phyloP scores from a whole-genome alignment of 1,139 yeast species.

The Suhomyces kunorum region DNA sequence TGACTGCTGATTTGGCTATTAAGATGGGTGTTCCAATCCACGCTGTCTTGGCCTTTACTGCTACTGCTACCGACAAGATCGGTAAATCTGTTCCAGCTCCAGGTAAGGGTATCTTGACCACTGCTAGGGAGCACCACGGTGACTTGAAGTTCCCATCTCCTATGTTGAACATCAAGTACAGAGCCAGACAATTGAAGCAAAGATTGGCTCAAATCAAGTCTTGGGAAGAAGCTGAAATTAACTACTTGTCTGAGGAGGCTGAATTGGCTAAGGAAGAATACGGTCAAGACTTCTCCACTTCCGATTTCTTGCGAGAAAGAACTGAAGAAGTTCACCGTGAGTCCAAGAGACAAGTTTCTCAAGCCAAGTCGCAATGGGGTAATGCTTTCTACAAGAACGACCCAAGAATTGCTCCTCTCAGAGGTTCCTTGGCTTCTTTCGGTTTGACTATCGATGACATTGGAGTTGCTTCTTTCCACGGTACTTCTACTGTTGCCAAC shows the following conservation, averaged over 20 bases:
- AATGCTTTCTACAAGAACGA: conserved; percentile 89
- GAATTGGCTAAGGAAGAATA: conserved; percentile 69
- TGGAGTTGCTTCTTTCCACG: conserved; percentile 99
- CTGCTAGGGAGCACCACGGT: conserved; percentile 93
- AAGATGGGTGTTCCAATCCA: conserved; percentile 99
- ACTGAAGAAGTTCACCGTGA: conserved; percentile 85
- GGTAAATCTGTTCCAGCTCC: conserved; percentile 99
- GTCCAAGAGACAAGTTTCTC: conserved; percentile 79
- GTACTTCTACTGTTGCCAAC: conserved; percentile 97
- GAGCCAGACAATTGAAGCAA: conserved; percentile 84
- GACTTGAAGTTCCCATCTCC: conserved; percentile 79
- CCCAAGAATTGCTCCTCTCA: conserved; percentile 92
- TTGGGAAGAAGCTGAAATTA: conserved; percentile 85
- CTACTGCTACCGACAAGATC: conserved; percentile 97
- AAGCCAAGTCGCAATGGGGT: conserved; percentile 94
- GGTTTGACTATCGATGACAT: conserved; percentile 92
- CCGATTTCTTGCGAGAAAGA: conserved; percentile 73
- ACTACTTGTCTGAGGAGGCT: conserved; percentile 49
- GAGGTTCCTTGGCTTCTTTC: conserved; percentile 95
- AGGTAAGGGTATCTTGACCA: conserved; percentile 98
- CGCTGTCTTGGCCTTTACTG: conserved; percentile 90
- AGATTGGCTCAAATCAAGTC: conserved; percentile 76
- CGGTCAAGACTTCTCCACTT: conserved; percentile 51
- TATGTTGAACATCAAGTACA: conserved; percentile 85
- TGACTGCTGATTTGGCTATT: conserved; percentile 92